phyloP scores from a whole-genome alignment of 805 yeast species.

The Candida tammaniensis region DNA sequence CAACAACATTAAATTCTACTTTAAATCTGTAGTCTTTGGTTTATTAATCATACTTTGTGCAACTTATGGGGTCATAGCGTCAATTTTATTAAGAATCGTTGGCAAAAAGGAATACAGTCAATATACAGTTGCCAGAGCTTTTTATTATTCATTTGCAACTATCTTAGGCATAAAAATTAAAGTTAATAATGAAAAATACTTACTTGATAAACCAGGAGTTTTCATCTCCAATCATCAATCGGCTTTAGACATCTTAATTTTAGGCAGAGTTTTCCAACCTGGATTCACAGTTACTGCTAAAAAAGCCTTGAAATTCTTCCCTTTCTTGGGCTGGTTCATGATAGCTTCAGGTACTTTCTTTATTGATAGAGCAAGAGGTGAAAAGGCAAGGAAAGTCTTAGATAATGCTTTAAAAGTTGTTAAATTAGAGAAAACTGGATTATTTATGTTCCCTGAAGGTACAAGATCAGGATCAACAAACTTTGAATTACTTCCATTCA shows the following conservation, averaged over 20 bases:
- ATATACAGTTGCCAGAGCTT: constrained; percentile 85
- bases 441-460: constrained; percentile 96
- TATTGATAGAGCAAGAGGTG: constrained; percentile 76
- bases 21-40: constrained; percentile 55
- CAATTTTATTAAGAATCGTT: constrained; percentile 58
- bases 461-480: constrained; percentile 78
- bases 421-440: constrained; percentile 62
- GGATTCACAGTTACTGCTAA: constrained; percentile 93
- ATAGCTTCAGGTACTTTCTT: constrained; percentile 84
- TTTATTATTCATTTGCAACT: constrained; percentile 58
- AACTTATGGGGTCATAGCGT: constrained; percentile 73
- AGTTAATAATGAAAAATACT: constrained; percentile 61
- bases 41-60: constrained; percentile 58
- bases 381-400: constrained; percentile 72
- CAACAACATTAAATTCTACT: constrained; percentile 35
- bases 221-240: constrained; percentile 89
- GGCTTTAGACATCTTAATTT: constrained; percentile 74
- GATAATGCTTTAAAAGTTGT: constrained; percentile 64
- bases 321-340: constrained; percentile 98
- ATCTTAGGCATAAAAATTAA: constrained; percentile 69
- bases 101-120: constrained; percentile 83
- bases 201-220: constrained; percentile 64
- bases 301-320: constrained; percentile 75
- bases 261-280: constrained; percentile 83
- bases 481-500: constrained; percentile 79